Base-by-base conservation (phyloP, 1,284 basidiomycete species). In the Ceratobasidium sp. region DNA sequence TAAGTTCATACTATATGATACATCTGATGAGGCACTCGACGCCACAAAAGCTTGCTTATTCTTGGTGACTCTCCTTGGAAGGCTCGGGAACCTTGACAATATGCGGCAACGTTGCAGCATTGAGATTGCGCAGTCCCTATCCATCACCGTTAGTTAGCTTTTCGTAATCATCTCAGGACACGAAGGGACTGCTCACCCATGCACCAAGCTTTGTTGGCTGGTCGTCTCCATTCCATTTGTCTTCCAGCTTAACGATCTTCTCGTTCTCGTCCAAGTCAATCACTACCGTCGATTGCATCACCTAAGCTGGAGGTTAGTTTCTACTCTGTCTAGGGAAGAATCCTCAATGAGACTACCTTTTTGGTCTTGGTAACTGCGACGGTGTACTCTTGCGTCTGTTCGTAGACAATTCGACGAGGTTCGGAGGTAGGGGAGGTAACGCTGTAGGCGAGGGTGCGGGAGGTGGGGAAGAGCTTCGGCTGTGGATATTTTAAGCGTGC, bases 241-340 rank as follows among this genome's bases (percentile, higher is more conserved):
- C 89, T 54, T 87, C 83, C 69, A 92, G 81, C 30, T 83, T 83
- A 0, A 84, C 81, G 64, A 92, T 88, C 80, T 85, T 88, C 71
- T 88, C 85, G 30, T 88, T 80, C 0, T 87, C 86, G 77, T 91
- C 89, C 44, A 91, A 79, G 69, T 91, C 87, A 28, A 92, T 86
- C 5, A 86, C 79, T 32, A 92, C 83, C 38, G 91, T 85, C 0
- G 89, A 91, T 38, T 86, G 82, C 21, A 90, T 80, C 1, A 81
- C 77, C 83, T 84, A 71, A 30, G 44, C 54, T 23, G 16, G n/a
- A 32, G 16, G 43, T 6, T 38, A 13, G 66, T 38, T 43, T 59
- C 8, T 18, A 38, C 35, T 38, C 6, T 38, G 35, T 38, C 11
- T 38, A 38, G 35, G 35, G 35, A 38, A 11, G 35, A 38, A 38